Evolutionary conservation across 441 rosid species (phyloP).

Genomic region (Syzygium syzygioides): DNA sequence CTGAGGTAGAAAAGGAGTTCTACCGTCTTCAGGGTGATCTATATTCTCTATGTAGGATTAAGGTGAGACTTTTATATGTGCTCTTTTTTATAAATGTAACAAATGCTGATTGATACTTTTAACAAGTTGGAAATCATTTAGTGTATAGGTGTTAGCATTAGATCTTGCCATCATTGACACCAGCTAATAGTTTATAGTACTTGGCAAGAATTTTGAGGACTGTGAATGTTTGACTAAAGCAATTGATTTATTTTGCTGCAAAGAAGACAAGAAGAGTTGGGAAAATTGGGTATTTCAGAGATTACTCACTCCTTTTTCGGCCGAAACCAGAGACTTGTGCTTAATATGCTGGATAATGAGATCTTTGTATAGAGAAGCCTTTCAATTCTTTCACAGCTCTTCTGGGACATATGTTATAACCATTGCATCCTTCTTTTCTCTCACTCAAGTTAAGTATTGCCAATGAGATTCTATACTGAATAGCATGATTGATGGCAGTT

Average conservation of each 20-base stretch:
- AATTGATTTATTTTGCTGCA: background rate
- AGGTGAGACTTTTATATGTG: slow-evolving; percentile 37
- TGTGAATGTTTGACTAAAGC: background rate
- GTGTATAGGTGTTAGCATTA: background rate
- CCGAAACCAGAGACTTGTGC: background rate
- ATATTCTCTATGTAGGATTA: slow-evolving; percentile 80
- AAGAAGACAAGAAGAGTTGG: background rate
- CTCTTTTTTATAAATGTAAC: background rate
- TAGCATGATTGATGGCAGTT: slow-evolving; percentile 45
- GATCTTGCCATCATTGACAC: background rate
- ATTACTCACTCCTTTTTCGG: background rate
- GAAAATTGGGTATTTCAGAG: background rate
- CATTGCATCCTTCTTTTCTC: background rate
- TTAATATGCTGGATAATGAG: background rate
- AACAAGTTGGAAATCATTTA: background rate
- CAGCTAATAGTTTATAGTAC: background rate
- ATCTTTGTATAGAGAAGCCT: background rate
- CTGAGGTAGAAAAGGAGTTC: slow-evolving; percentile 91
- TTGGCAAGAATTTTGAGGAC: background rate
- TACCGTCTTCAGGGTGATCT: slow-evolving; percentile 95
- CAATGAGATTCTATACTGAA: background rate
- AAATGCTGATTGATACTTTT: background rate
- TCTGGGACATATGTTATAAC: background rate
- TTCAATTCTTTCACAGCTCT: background rate
- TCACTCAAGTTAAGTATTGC: background rate